Conservation (phyloP, 2,329 filamentous ascomycete genomes). For the Aspergillus pseudonomiae region DNA sequence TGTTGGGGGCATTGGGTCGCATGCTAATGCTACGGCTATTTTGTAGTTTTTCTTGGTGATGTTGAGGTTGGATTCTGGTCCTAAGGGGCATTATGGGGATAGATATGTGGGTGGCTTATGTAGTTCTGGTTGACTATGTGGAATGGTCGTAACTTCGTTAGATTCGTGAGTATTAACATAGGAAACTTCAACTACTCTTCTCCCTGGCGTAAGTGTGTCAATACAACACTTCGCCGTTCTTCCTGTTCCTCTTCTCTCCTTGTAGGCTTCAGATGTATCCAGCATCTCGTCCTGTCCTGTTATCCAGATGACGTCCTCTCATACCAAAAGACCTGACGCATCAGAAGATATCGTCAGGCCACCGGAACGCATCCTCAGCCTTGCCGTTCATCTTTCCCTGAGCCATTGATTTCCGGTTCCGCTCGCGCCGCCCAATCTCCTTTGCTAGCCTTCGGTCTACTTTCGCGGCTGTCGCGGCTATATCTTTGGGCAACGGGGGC, state of each 20-base stretch:
- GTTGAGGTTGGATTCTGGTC: too few species aligned
- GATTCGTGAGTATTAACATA: conserved; percentile 16
- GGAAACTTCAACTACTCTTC: conserved; percentile 7
- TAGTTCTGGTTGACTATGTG: background rate
- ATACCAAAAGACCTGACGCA: background rate
- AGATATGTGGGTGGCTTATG: background rate
- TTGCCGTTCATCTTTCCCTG: conserved; percentile 11
- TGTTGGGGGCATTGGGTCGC: conserved; percentile 38
- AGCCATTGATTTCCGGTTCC: conserved; percentile 2
- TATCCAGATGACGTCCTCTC: background rate
- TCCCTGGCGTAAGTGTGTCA: background rate
- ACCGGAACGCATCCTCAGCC: conserved; percentile 38
- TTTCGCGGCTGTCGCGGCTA: conserved; percentile 33
- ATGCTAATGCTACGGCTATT: conserved; percentile 39
- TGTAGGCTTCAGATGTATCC: background rate
- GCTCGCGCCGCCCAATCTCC: conserved; percentile 23
- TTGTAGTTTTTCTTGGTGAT: conserved; percentile 18
- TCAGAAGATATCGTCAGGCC: conserved; percentile 50
- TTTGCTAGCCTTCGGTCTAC: conserved; percentile 25
- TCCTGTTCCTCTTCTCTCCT: background rate
- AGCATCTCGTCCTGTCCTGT: background rate
- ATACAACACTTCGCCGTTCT: background rate
- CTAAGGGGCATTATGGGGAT: background rate
- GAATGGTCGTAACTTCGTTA: conserved; percentile 14
- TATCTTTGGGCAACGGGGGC: conserved; percentile 42